phyloP scores from a whole-genome alignment of 2,329 filamentous ascomycete species.

The Plectosphaerella plurivora region DNA sequence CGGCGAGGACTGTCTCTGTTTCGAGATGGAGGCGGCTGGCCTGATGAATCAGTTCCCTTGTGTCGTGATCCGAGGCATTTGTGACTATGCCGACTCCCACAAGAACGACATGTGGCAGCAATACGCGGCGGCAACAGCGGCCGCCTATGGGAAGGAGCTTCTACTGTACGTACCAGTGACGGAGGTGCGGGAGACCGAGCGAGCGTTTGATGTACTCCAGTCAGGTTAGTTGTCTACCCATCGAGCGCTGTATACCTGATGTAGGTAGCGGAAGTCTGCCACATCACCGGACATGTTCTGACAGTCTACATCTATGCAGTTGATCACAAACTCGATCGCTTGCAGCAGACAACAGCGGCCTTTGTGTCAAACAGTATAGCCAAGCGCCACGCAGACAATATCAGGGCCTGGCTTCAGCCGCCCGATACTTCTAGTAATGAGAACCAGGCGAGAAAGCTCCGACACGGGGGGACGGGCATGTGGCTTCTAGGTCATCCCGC shows the following conservation, averaged over 20 bases:
- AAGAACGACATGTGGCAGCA: constrained; percentile 29
- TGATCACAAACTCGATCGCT: background rate
- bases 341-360: background rate
- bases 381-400: background rate
- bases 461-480: constrained; percentile 5
- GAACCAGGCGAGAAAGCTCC: constrained; percentile 4
- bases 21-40: constrained; percentile 23
- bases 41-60: constrained; percentile 19
- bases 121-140: constrained; percentile 27
- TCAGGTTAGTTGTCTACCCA: too few species aligned
- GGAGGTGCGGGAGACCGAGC: too few species aligned
- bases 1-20: constrained; percentile 9
- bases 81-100: constrained; percentile 31
- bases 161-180: constrained; percentile 1
- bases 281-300: background rate
- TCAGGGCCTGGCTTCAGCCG: constrained; percentile 10
- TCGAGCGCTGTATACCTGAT: too few species aligned
- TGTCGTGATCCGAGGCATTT: constrained; percentile 29
- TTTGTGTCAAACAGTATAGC: background rate
- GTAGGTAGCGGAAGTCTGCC: too few species aligned
- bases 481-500: constrained; percentile 9
- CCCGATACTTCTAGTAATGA: constrained; percentile 8
- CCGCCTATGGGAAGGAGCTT: constrained; percentile 18
- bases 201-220: too few species aligned
- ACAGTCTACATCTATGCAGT: background rate